Evolutionary conservation across 2,329 filamentous ascomycete genomes (phyloP), one percentile per base, ranked within the genome.

Genomic region (Exophiala dermatitidis): DNA sequence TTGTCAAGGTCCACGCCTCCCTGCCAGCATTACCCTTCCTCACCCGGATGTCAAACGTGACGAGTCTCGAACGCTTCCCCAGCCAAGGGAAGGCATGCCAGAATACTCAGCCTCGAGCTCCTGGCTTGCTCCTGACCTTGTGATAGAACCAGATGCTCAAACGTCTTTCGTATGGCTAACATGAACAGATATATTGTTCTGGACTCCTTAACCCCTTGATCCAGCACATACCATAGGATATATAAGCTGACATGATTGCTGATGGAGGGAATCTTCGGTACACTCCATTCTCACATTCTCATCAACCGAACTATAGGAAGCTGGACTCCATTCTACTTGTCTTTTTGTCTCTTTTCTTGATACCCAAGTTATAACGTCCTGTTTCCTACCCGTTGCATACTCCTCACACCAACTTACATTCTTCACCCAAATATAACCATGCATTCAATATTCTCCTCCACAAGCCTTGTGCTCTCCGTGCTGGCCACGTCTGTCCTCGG

Each of bases 401-500:
- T 4, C 10, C 4, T 26, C 38, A 26, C 38, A 28, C 38, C 43
- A n/a, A 48, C 19, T 37, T 8, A 47, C 28, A 42, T 5, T 43
- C 36, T 41, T 41, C 37, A 43, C 19, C 19, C 19, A 19, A 19
- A 19, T 19, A 19, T 2, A 19, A 9, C 36, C 12, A 59, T 59
- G 57, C 51, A 52, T 44, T 54, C 57, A 34, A n/a, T 51, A 30
- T 36, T 56, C 12, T 52, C 55, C 28, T 58, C 56, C 5, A 50
- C 52, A 26, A 40, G 50, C 34, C 45, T 56, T n/a, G 5, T 57
- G 32, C 46, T 59, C 43, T 50, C 50, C 40, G 57, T 54, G 48
- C 57, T 59, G 46, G 51, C 57, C 53, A 54, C 57, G 49, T 54
- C 57, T 30, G 49, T 50, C 40, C 53, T 59, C 33, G 57, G 50